Evolutionary conservation across 2,329 filamentous ascomycete genomes (phyloP).

Genomic region (Talaromyces sp.): DNA sequence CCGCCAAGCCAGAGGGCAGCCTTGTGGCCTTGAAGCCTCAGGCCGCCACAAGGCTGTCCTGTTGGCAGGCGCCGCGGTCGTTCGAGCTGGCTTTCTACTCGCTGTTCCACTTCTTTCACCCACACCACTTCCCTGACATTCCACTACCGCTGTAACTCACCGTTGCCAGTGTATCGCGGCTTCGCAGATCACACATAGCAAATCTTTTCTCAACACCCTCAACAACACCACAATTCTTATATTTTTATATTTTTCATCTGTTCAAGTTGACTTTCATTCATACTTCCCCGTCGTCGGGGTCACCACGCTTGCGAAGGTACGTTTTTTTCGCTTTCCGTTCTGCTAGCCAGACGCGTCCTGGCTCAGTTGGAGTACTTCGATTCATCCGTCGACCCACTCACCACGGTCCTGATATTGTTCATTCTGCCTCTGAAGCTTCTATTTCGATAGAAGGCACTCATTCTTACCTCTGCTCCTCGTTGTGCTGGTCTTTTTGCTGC

Average conservation of each 20-base stretch:
- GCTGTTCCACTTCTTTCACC: slow-evolving; percentile 22
- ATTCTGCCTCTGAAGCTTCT: slow-evolving; percentile 20
- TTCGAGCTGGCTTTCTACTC: slow-evolving; percentile 25
- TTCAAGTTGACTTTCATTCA: slow-evolving; percentile 17
- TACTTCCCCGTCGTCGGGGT: slow-evolving; percentile 40
- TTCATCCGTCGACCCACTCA: slow-evolving; percentile 36
- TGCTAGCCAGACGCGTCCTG: slow-evolving; percentile 28
- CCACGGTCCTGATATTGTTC: slow-evolving; percentile 26
- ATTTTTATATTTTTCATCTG: slow-evolving; percentile 23
- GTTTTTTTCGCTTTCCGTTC: slow-evolving; percentile 30
- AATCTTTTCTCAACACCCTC: slow-evolving; percentile 33
- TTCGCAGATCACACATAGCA: slow-evolving; percentile 20
- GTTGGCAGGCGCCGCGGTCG: slow-evolving; percentile 4
- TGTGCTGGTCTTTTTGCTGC: slow-evolving; percentile 23
- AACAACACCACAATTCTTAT: slow-evolving; percentile 23
- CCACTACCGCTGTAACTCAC: slow-evolving; percentile 14
- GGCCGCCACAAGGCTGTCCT: slow-evolving; percentile 20
- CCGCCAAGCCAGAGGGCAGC: slow-evolving; percentile 23
- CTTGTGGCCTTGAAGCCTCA: slow-evolving; percentile 17
- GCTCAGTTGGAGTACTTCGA: slow-evolving; percentile 38
- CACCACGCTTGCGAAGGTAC: slow-evolving; percentile 59
- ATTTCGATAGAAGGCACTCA: slow-evolving; percentile 19
- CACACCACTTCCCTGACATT: slow-evolving; percentile 32
- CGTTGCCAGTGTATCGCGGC: slow-evolving; percentile 26
- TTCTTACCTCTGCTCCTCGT: slow-evolving; percentile 20